phyloP scores from a whole-genome alignment of 2,329 filamentous ascomycete genomes.

The Epichloe gansuensis region DNA sequence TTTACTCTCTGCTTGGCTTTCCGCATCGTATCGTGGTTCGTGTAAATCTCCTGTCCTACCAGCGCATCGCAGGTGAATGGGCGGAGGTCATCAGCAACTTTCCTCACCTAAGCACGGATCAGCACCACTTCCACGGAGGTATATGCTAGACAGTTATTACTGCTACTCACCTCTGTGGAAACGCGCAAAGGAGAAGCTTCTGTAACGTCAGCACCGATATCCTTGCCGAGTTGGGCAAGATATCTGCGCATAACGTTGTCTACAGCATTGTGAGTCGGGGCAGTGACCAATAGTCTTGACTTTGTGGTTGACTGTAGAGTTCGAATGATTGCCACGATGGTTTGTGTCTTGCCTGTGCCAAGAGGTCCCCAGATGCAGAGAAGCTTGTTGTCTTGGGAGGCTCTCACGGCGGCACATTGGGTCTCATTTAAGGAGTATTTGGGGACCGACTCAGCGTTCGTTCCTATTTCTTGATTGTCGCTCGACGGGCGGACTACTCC shows the following conservation, averaged over 20 bases:
- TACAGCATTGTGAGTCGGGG: not conserved
- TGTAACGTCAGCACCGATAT: not conserved
- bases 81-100: not conserved
- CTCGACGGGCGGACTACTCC: constrained; percentile 7
- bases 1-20: not conserved
- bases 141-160: not conserved
- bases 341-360: constrained; percentile 13
- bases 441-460: not conserved
- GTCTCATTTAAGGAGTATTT: not conserved
- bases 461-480: not conserved
- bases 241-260: not conserved
- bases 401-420: constrained; percentile 3
- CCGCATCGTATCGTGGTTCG: not conserved
- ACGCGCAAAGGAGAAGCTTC: not conserved
- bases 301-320: not conserved
- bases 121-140: not conserved
- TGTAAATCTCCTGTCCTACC: not conserved
- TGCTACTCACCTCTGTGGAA: not conserved
- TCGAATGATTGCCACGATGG: not conserved
- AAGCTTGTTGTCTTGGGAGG: constrained; percentile 17
- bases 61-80: not conserved
- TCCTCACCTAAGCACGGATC: not conserved
- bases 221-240: not conserved
- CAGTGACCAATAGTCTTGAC: not conserved
- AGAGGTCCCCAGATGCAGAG: constrained; percentile 31